phyloP scores from a whole-genome alignment of 352 stramenopile genomes.

The Phytophthora citrophthora region DNA sequence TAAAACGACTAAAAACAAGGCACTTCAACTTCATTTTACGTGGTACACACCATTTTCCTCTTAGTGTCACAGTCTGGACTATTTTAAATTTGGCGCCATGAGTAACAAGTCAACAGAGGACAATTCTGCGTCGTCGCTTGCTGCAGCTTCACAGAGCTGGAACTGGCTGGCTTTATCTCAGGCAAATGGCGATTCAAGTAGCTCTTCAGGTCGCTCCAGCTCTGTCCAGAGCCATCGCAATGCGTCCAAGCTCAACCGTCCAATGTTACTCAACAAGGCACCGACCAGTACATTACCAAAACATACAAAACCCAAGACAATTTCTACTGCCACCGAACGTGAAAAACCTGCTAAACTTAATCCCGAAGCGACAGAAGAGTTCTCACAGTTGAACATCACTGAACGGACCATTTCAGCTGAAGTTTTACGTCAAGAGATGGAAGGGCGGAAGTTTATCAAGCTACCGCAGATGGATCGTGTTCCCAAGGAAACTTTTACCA shows the following conservation, averaged over 20 bases:
- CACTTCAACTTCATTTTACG: constrained; percentile 22
- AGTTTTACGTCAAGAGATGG: constrained; percentile 66
- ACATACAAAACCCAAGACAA: constrained; percentile 17
- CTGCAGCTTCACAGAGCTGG: constrained; percentile 39
- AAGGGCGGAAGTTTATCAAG: constrained; percentile 69
- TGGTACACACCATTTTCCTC: neutral
- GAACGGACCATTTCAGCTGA: constrained; percentile 54
- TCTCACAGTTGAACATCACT: constrained; percentile 66
- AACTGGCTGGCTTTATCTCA: constrained; percentile 62
- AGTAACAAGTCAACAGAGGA: constrained; percentile 8
- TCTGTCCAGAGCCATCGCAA: constrained; percentile 16
- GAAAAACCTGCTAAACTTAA: constrained; percentile 23
- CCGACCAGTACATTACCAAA: constrained; percentile 11
- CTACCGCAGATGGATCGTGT: constrained; percentile 65
- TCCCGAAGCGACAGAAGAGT: constrained; percentile 45
- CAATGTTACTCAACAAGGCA: constrained; percentile 19
- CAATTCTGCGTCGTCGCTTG: neutral
- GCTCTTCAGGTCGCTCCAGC: constrained; percentile 15
- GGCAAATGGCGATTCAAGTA: constrained; percentile 9
- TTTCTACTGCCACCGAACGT: constrained; percentile 19
- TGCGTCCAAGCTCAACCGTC: constrained; percentile 16
- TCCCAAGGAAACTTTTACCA: constrained; percentile 57
- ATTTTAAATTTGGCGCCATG: constrained; percentile 29
- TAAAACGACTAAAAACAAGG: neutral
- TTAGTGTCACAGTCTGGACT: neutral